A percentile compares a stretch with the other conserved stretches of the same genome.
These are phyloP conservation scores for Phaeosphaeriaceae sp. DNA, from an alignment of 2,329 filamentous ascomycete genomes.

Conservation along the genomic window DNA sequence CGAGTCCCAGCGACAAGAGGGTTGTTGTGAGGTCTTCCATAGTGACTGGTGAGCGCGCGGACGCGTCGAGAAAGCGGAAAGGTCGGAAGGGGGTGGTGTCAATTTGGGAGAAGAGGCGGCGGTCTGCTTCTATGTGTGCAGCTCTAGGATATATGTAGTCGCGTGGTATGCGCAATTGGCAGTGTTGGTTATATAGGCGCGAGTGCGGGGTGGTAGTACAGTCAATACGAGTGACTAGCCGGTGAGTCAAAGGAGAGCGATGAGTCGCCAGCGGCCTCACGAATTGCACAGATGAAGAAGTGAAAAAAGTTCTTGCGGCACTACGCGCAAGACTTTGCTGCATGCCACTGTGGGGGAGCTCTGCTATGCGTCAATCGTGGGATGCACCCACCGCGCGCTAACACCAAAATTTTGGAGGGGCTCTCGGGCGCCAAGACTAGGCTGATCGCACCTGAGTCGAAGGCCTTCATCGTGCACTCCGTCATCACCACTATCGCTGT, in stretches of 20 bases:
- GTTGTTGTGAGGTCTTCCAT: constrained; percentile 48
- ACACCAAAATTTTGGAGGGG: constrained; percentile 36
- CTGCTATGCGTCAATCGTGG: constrained; percentile 33
- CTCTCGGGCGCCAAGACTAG: constrained; percentile 16
- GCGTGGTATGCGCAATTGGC: constrained; percentile 4
- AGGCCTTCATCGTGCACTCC: background rate
- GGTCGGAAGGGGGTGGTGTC: constrained; percentile 25
- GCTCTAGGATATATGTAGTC: background rate
- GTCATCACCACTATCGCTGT: background rate
- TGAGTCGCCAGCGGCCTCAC: constrained; percentile 46
- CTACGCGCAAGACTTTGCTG: constrained; percentile 26
- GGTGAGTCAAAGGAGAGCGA: constrained; percentile 38
- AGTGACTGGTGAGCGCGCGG: constrained; percentile 25
- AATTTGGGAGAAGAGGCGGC: constrained; percentile 22
- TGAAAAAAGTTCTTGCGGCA: constrained; percentile 28
- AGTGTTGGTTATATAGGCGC: constrained; percentile 11
- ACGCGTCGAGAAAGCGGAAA: constrained; percentile 34
- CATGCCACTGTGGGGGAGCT: constrained; percentile 33
- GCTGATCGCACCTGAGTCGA: background rate
- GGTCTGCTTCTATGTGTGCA: background rate
- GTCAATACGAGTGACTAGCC: background rate
- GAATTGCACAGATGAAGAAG: constrained; percentile 21
- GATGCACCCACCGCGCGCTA: constrained; percentile 25
- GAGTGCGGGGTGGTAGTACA: constrained; percentile 10
- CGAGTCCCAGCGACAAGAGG: constrained; percentile 47